Evolutionary conservation across 495 filamentous ascomycete genomes (phyloP).

Genomic region (Astrothelium subdiscretum): DNA sequence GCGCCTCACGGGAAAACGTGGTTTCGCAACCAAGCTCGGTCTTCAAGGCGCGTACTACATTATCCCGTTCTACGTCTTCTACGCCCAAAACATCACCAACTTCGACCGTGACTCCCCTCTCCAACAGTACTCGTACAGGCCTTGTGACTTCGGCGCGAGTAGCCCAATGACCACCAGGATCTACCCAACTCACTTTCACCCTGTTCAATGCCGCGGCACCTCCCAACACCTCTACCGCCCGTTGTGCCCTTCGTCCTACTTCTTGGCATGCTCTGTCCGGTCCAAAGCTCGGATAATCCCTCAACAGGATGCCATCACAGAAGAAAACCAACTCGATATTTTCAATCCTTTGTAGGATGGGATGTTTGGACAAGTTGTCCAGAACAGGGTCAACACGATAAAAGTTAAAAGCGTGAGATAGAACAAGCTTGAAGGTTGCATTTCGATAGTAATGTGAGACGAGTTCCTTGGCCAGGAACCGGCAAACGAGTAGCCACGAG

Average conservation of each 20-base stretch:
- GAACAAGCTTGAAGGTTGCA: slow-evolving; percentile 16
- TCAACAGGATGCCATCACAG: slow-evolving; percentile 16
- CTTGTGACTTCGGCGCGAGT: slow-evolving; percentile 8
- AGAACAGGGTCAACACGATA: slow-evolving; percentile 17
- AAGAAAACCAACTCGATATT: slow-evolving; percentile 20
- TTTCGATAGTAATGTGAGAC: slow-evolving; percentile 13
- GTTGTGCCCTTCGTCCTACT: slow-evolving; percentile 3
- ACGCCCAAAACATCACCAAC: slow-evolving; percentile 13
- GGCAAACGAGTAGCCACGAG: slow-evolving; percentile 9
- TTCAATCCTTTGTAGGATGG: slow-evolving; percentile 5
- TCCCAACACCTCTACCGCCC: slow-evolving; percentile 11
- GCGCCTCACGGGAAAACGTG: neutral
- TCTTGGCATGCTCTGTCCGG: slow-evolving; percentile 9
- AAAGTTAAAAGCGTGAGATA: slow-evolving; percentile 20
- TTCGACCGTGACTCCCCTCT: slow-evolving; percentile 3
- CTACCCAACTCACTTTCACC: slow-evolving; percentile 17
- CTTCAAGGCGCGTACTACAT: slow-evolving; percentile 9
- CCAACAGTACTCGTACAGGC: slow-evolving; percentile 6
- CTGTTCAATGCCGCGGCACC: slow-evolving; percentile 2
- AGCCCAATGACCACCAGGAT: slow-evolving; percentile 9
- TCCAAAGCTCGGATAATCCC: slow-evolving; percentile 15
- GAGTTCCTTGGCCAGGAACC: slow-evolving; percentile 10
- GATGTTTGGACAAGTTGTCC: neutral
- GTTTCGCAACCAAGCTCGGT: slow-evolving; percentile 5
- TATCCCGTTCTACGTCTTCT: slow-evolving; percentile 9